Conservation (phyloP, 768 basidiomycete species). For the Suillus ampliporus region DNA sequence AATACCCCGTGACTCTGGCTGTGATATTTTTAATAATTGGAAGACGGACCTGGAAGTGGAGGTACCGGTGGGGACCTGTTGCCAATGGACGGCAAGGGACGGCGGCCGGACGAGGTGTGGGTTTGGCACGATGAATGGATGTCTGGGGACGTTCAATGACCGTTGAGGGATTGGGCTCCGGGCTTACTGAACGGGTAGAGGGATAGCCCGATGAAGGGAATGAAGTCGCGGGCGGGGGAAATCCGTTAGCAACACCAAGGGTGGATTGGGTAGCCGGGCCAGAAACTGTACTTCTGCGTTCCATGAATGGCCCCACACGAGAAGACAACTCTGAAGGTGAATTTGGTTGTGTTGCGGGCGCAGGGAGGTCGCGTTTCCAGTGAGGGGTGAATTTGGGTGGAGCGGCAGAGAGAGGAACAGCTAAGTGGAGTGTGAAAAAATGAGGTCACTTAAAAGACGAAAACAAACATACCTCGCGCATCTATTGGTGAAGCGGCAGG, state of each 20-base stretch:
- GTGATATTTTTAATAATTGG: neutral
- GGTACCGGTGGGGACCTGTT: conserved; percentile 6
- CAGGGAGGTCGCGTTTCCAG: conserved; percentile 46
- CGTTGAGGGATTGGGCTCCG: conserved; percentile 10
- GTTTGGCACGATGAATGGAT: conserved; percentile 9
- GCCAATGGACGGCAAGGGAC: conserved; percentile 31
- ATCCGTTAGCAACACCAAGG: neutral
- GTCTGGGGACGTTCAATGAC: conserved; percentile 7
- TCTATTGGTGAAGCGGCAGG: neutral
- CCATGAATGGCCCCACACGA: conserved; percentile 16
- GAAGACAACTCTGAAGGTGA: conserved; percentile 10
- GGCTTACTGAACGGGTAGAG: neutral
- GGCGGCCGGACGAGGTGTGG: conserved; percentile 30
- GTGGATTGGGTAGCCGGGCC: neutral
- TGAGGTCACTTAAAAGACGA: neutral
- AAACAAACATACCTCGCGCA: neutral
- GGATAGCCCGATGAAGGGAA: neutral
- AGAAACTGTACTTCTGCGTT: conserved; percentile 36
- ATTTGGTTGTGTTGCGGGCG: conserved; percentile 19
- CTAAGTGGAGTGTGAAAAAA: neutral
- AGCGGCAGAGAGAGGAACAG: conserved; percentile 14
- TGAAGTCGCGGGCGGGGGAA: neutral
- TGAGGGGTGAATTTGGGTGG: conserved; percentile 45
- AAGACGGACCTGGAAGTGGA: conserved; percentile 6
- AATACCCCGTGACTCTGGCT: neutral